Conservation (phyloP, 805 yeast genomes). For the Wickerhamiella sorbophila region DNA sequence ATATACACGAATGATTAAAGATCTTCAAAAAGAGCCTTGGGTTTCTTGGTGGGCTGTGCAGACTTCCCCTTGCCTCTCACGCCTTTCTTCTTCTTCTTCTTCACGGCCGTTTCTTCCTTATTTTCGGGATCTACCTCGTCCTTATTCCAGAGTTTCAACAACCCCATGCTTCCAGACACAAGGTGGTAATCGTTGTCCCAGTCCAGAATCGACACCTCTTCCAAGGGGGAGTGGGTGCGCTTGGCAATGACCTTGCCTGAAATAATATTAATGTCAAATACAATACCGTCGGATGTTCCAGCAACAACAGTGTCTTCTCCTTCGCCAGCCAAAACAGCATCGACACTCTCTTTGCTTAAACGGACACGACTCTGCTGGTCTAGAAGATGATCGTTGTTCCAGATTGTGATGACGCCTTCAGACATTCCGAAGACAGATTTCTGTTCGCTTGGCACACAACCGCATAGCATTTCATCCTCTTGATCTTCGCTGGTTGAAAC, state of each 20-base stretch:
- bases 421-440: constrained; percentile 75
- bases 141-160: constrained; percentile 57
- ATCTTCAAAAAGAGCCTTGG: constrained; percentile 1
- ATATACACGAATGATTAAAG: background rate
- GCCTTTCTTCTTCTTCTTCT: constrained; percentile 5
- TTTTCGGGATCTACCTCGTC: constrained; percentile 10
- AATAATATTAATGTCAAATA: constrained; percentile 52
- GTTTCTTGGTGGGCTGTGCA: background rate
- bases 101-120: constrained; percentile 6
- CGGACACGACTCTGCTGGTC: constrained; percentile 74
- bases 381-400: constrained; percentile 48
- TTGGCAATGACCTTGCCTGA: constrained; percentile 49
- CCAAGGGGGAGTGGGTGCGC: constrained; percentile 50
- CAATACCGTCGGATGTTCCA: constrained; percentile 63
- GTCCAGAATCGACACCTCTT: constrained; percentile 66
- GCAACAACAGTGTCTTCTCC: constrained; percentile 23
- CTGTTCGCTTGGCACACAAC: constrained; percentile 49
- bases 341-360: constrained; percentile 51
- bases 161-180: constrained; percentile 73
- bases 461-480: constrained; percentile 78
- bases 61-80: constrained; percentile 2
- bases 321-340: constrained; percentile 42
- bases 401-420: constrained; percentile 73
- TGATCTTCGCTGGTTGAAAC: constrained; percentile 68
- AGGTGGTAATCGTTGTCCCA: constrained; percentile 69